phyloP scores from a whole-genome alignment of 805 yeast genomes.

The Scheffersomyces ergatensis region DNA sequence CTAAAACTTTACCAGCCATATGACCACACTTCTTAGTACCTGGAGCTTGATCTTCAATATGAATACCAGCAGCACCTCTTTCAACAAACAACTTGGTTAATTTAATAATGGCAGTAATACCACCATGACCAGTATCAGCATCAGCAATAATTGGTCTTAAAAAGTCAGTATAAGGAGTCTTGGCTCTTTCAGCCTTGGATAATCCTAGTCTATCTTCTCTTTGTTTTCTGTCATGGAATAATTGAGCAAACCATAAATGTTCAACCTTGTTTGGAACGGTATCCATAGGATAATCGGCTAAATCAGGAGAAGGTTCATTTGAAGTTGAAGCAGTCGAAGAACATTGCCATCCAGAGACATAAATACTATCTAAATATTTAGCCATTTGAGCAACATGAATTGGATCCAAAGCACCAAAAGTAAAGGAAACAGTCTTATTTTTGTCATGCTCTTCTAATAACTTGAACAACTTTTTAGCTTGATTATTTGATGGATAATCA shows the following conservation, averaged over 20 bases:
- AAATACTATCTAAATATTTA: conserved; percentile 85
- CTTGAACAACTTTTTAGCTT: conserved; percentile 78
- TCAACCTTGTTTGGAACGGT: conserved; percentile 98
- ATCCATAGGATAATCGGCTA: conserved; percentile 98
- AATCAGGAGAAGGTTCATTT: conserved; percentile 96
- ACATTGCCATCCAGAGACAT: conserved; percentile 98
- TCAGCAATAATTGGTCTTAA: conserved; percentile 95
- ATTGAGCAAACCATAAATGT: conserved; percentile 94
- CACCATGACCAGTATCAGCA: conserved; percentile 99
- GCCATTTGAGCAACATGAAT: conserved; percentile 97
- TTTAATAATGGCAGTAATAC: conserved; percentile 93
- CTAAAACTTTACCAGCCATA: conserved; percentile 98
- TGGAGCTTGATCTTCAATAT: conserved; percentile 98
- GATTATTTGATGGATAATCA: conserved; percentile 71
- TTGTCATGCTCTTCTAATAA: conserved; percentile 70
- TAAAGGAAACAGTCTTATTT: conserved; percentile 74
- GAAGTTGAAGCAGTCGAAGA: conserved; percentile 97
- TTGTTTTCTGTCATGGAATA: conserved; percentile 96
- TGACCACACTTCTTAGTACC: conserved; percentile 99
- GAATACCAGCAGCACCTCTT: conserved; percentile 98
- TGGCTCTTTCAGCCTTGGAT: conserved; percentile 62
- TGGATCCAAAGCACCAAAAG: conserved; percentile 96
- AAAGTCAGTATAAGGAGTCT: conserved; percentile 77
- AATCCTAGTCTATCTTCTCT: conserved; percentile 72
- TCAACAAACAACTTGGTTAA: conserved; percentile 94